phyloP scores from a whole-genome alignment of 2,329 filamentous ascomycete genomes.

The Colletotrichum limetticola region DNA sequence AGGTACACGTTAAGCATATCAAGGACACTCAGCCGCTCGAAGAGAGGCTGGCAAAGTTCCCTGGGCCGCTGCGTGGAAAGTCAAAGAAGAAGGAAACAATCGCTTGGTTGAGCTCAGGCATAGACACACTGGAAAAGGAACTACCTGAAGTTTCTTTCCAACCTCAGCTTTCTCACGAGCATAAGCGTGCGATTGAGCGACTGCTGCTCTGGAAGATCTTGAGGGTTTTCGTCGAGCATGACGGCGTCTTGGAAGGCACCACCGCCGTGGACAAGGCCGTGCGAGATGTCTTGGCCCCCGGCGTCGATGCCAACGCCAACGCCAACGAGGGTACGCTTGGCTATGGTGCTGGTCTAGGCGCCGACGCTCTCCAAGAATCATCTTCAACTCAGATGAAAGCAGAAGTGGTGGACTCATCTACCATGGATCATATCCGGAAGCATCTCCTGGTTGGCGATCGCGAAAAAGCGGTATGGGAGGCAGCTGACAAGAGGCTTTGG shows the following conservation, averaged over 20 bases:
- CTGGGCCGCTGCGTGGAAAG: constrained; percentile 88
- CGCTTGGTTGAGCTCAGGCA: constrained; percentile 81
- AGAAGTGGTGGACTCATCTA: constrained; percentile 76
- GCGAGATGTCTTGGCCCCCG: constrained; percentile 77
- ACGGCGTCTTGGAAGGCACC: constrained; percentile 82
- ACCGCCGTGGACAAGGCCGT: constrained; percentile 79
- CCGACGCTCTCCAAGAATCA: constrained; percentile 40
- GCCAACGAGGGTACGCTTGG: constrained; percentile 39
- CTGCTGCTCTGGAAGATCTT: constrained; percentile 89
- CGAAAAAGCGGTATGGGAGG: constrained; percentile 92
- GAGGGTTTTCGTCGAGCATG: constrained; percentile 83
- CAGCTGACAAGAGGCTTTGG: constrained; percentile 94
- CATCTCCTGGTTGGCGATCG: constrained; percentile 83
- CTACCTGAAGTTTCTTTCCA: constrained; percentile 58
- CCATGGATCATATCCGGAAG: constrained; percentile 77
- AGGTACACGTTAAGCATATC: constrained; percentile 80
- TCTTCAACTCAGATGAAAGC: constrained; percentile 55
- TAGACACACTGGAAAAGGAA: constrained; percentile 76
- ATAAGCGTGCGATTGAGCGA: constrained; percentile 82
- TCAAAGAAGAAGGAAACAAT: constrained; percentile 95
- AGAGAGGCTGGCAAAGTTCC: constrained; percentile 83
- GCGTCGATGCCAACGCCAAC: constrained; percentile 45
- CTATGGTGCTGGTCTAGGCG: constrained; percentile 38
- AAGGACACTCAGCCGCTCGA: constrained; percentile 78
- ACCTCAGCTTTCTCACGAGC: constrained; percentile 64